phyloP scores from a whole-genome alignment of 345 rosid species.

The Luvunga scandens region DNA sequence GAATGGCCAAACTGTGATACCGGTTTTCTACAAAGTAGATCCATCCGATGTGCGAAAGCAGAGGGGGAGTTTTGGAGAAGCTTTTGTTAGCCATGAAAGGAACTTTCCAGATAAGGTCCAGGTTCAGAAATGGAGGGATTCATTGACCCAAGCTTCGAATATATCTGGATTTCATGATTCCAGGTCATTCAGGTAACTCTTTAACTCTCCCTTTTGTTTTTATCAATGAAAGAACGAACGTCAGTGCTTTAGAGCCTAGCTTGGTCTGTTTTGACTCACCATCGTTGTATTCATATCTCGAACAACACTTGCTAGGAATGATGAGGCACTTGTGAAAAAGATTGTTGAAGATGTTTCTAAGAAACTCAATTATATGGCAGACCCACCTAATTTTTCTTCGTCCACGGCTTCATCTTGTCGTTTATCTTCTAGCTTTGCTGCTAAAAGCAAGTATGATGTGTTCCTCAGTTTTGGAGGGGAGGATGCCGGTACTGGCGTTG shows the following conservation, averaged over 20 bases:
- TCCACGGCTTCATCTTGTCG: neutral
- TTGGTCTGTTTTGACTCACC: no score
- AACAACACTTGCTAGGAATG: neutral
- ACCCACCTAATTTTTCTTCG: neutral
- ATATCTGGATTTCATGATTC: neutral
- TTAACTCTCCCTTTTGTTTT: neutral
- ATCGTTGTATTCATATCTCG: no score
- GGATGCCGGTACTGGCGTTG: neutral
- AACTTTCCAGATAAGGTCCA: neutral
- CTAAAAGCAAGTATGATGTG: neutral
- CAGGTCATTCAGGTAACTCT: neutral
- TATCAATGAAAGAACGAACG: no score
- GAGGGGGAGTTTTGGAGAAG: neutral
- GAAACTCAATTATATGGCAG: no score
- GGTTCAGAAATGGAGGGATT: neutral
- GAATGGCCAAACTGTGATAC: neutral
- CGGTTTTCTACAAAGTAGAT: neutral
- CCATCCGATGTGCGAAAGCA: neutral
- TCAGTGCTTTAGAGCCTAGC: no score
- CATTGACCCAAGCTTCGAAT: neutral
- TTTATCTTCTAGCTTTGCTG: no score
- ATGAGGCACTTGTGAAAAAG: neutral
- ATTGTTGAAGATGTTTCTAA: no score
- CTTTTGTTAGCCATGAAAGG: neutral
- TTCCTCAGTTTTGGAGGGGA: slow-evolving; percentile 10